Evolutionary conservation across 306 rosid species (phyloP).

Genomic region (Citrullus mucosospermus): DNA sequence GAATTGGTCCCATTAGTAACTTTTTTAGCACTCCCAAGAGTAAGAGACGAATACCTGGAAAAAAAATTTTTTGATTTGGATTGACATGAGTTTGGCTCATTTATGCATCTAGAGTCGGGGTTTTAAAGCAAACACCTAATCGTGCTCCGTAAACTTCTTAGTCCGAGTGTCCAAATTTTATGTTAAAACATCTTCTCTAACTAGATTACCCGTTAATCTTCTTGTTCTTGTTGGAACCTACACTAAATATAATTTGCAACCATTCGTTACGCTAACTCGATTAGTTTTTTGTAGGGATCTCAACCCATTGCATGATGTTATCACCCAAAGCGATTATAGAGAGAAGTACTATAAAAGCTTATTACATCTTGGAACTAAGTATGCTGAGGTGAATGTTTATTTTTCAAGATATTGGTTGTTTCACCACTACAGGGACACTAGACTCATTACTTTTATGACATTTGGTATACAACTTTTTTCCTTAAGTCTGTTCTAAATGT

Average conservation of each 20-base stretch:
- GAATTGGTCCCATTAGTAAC: not conserved
- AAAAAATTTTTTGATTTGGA: not conserved
- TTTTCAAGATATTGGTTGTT: not conserved
- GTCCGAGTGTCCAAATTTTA: not conserved
- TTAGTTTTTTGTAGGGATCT: constrained; percentile 49
- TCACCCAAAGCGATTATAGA: constrained; percentile 39
- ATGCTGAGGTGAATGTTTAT: constrained; percentile 46
- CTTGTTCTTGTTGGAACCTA: not conserved
- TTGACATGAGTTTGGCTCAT: not conserved
- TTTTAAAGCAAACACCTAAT: not conserved
- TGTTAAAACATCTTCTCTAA: not conserved
- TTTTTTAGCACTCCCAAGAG: not conserved
- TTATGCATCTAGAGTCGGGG: not conserved
- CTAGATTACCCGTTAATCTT: not conserved
- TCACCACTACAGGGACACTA: not conserved
- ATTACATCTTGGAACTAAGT: constrained; percentile 63
- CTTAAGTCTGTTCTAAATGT: constrained; percentile 19
- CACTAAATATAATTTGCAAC: not conserved
- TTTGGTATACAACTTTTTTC: not conserved
- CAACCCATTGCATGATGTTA: constrained; percentile 78
- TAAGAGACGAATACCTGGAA: not conserved
- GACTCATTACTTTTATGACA: not conserved
- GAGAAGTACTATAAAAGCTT: constrained; percentile 68
- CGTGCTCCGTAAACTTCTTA: not conserved
- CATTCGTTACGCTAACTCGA: not conserved